Evolutionary conservation across 2,329 filamentous ascomycete genomes (phyloP).

Genomic region (Ceratocystis harringtonii): DNA sequence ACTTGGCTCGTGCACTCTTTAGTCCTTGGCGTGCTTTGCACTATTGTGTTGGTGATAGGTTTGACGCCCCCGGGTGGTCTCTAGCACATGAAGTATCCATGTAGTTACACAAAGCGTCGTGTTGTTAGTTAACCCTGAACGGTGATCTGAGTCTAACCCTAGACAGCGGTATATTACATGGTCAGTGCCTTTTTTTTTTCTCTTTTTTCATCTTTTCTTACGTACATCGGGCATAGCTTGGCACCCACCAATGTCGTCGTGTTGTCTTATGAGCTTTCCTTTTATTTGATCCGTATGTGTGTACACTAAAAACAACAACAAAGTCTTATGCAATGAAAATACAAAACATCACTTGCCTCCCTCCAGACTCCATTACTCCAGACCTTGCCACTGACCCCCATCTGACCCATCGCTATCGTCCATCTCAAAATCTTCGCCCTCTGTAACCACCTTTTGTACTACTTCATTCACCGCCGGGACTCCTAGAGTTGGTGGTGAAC

Average conservation of each 20-base stretch:
- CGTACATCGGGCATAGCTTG: too few species aligned
- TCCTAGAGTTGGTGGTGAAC: constrained; percentile 21
- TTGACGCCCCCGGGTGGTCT: neutral
- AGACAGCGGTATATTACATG: too few species aligned
- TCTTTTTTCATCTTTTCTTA: too few species aligned
- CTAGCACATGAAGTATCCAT: neutral
- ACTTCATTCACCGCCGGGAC: constrained; percentile 13
- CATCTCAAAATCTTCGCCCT: constrained; percentile 23
- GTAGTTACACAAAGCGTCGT: too few species aligned
- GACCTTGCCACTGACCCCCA: constrained; percentile 16
- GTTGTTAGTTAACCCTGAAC: too few species aligned
- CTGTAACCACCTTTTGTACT: constrained; percentile 18
- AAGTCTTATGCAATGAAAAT: constrained; percentile 10
- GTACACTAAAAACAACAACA: constrained; percentile 15
- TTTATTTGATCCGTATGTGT: constrained; percentile 15
- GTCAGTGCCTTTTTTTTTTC: too few species aligned
- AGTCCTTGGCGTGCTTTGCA: neutral
- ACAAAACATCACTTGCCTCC: neutral
- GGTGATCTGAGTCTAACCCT: too few species aligned
- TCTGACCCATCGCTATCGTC: constrained; percentile 27
- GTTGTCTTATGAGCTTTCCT: neutral
- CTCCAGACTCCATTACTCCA: constrained; percentile 13
- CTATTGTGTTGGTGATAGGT: neutral
- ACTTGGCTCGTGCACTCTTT: constrained; percentile 10
- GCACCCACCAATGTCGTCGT: neutral